Base-by-base conservation (phyloP, 306 rosid species). In the Trifolium dubium region DNA sequence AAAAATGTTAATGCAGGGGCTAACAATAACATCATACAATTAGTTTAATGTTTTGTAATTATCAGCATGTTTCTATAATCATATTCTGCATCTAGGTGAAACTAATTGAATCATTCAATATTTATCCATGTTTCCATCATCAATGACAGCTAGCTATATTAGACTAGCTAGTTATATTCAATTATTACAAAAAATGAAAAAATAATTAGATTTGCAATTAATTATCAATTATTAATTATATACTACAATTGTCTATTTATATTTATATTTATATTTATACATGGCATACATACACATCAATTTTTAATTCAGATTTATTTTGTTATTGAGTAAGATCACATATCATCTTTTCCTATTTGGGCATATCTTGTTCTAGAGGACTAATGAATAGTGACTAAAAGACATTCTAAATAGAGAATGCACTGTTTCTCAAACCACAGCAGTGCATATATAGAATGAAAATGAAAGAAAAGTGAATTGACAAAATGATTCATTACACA, bases 401-500 rank as follows among this genome's bases (percentile, higher is more conserved):
- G 29, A 56, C 83, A 71, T 71, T 79, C 73, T 61, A 35, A 29
- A 51, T 28, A 12, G 23, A 40, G 64, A 69, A 49, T 12, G 31
- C 39, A 67, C 67, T 18, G 69, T 37, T 49, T 64, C 31, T 64
- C 28, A 19, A 15, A 3, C 5, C 74, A 59, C 19, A 66, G 34
- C 0, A 73, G 37, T 55, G 55, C 18, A 28, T 19, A 61, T 40
- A 31, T 37, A 43, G 54, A 71, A 59, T 30, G 46, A 17, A 0
- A 67, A 10, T 4, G 5, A 56, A 6, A 4, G 40, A 37, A 49
- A 79, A 43, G 34, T 35, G 59, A 60, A 30, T 66, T 5, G 53
- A 58, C 5, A 59, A 79, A 69, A 65, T 78, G 61, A 77, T 83
- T 73, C 14, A 64, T 30, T 64, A 72, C 81, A 84, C 74, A 66